phyloP scores from a whole-genome alignment of 2,329 filamentous ascomycete genomes.

The Ophiostoma perfectum region DNA sequence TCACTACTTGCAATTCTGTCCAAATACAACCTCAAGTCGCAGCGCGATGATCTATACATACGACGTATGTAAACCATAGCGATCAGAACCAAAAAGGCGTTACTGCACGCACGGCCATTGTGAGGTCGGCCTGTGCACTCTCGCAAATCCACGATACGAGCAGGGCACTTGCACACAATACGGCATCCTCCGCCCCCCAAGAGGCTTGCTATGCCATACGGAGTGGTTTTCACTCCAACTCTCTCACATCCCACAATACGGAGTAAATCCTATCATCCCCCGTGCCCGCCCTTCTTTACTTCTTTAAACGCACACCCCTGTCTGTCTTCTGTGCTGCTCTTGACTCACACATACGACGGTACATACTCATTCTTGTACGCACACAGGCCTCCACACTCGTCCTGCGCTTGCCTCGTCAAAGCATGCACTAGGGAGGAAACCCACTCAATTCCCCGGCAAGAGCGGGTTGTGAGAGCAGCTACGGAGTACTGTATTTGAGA shows the following conservation, averaged over 20 bases:
- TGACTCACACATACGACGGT: too few relatives aligned
- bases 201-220: too few relatives aligned
- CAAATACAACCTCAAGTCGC: neutral
- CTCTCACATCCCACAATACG: neutral
- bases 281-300: too few relatives aligned
- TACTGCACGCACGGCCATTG: neutral
- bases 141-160: neutral
- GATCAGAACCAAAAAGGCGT: neutral
- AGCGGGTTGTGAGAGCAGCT: constrained; percentile 15
- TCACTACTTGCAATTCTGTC: neutral
- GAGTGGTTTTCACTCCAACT: neutral
- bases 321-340: neutral
- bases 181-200: neutral
- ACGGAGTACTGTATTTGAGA: too few relatives aligned
- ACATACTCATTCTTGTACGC: neutral
- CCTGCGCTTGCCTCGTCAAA: constrained; percentile 27
- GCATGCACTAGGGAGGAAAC: constrained; percentile 16
- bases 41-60: neutral
- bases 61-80: neutral
- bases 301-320: neutral
- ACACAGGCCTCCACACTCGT: too few relatives aligned
- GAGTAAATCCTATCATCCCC: neutral
- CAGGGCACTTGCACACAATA: neutral
- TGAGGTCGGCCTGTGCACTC: neutral
- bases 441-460: constrained; percentile 23